These are phyloP conservation scores for Botryosphaeria dothidea DNA, from an alignment of 2,329 filamentous ascomycete species.

Conservation along the genomic window DNA sequence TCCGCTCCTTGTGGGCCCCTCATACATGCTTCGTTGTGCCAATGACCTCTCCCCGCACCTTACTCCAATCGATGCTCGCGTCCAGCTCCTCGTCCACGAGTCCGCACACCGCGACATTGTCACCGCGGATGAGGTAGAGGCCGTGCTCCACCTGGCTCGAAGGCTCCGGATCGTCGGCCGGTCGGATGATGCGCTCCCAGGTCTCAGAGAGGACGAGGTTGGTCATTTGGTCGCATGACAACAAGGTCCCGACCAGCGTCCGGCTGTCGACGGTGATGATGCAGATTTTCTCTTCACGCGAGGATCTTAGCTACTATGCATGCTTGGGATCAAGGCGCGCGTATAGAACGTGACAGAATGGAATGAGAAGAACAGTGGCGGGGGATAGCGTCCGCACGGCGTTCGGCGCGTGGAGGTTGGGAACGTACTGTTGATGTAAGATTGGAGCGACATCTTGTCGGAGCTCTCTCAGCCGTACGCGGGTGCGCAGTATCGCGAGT, in stretches of 20 bases:
- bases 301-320: neutral
- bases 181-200: slow-evolving; percentile 86
- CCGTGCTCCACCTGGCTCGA: slow-evolving; percentile 81
- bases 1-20: neutral
- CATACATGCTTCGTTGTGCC: slow-evolving; percentile 75
- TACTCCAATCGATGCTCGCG: slow-evolving; percentile 85
- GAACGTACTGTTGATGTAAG: slow-evolving; percentile 56
- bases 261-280: slow-evolving; percentile 92
- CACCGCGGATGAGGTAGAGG: slow-evolving; percentile 87
- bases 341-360: too few relatives aligned
- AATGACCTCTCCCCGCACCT: slow-evolving; percentile 82
- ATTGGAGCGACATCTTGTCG: slow-evolving; percentile 52
- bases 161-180: slow-evolving; percentile 77
- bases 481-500: neutral
- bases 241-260: slow-evolving; percentile 72
- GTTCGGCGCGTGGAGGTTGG: neutral
- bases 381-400: neutral
- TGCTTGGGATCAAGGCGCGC: neutral
- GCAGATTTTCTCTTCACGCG: slow-evolving; percentile 76
- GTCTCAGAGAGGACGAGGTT: slow-evolving; percentile 86
- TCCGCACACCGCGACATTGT: slow-evolving; percentile 90
- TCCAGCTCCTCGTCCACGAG: slow-evolving; percentile 89
- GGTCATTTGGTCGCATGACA: slow-evolving; percentile 86
- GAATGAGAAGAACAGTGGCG: neutral
- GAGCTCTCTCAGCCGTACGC: neutral